A percentile compares a stretch with the other conserved stretches of the same genome.
phyloP scores from a whole-genome alignment of 2,329 filamentous ascomycete species.

The Fusarium sororula region DNA sequence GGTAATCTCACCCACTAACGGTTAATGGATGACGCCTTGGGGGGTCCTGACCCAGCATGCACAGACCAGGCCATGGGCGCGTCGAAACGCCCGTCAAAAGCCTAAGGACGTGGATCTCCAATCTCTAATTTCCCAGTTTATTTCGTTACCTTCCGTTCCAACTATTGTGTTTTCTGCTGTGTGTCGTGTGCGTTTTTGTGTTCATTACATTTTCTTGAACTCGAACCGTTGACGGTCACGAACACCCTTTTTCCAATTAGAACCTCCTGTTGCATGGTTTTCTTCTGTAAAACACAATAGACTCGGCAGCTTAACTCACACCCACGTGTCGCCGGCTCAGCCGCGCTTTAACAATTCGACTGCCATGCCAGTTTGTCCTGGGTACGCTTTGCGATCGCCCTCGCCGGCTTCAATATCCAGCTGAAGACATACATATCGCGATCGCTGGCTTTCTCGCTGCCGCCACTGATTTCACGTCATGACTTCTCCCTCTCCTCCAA shows the following conservation, averaged over 20 bases:
- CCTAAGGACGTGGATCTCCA: slow-evolving; percentile 11
- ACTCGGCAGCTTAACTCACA: background rate
- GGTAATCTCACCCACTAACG: slow-evolving; percentile 21
- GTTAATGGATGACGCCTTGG: slow-evolving; percentile 22
- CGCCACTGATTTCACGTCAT: slow-evolving; percentile 32
- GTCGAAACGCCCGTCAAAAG: slow-evolving; percentile 21
- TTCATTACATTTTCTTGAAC: background rate
- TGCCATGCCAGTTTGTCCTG: slow-evolving; percentile 39
- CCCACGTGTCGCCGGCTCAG: slow-evolving; percentile 29
- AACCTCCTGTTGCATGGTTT: background rate
- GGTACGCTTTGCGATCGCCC: slow-evolving; percentile 36
- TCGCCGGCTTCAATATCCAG: slow-evolving; percentile 35
- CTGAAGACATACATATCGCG: slow-evolving; percentile 20
- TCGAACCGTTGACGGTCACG: background rate
- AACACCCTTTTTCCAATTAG: background rate
- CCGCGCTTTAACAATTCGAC: slow-evolving; percentile 28
- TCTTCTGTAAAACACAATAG: background rate
- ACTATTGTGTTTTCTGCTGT: background rate
- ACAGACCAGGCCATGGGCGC: slow-evolving; percentile 19
- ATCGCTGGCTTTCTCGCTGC: slow-evolving; percentile 4
- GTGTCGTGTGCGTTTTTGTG: slow-evolving; percentile 3
- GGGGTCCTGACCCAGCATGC: background rate
- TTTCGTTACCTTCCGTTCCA: background rate
- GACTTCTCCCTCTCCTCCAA: slow-evolving; percentile 41
- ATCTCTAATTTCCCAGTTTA: slow-evolving; percentile 13